phyloP scores from a whole-genome alignment of 139 green algal species.

The Chlamydomonas sphaeroides region DNA sequence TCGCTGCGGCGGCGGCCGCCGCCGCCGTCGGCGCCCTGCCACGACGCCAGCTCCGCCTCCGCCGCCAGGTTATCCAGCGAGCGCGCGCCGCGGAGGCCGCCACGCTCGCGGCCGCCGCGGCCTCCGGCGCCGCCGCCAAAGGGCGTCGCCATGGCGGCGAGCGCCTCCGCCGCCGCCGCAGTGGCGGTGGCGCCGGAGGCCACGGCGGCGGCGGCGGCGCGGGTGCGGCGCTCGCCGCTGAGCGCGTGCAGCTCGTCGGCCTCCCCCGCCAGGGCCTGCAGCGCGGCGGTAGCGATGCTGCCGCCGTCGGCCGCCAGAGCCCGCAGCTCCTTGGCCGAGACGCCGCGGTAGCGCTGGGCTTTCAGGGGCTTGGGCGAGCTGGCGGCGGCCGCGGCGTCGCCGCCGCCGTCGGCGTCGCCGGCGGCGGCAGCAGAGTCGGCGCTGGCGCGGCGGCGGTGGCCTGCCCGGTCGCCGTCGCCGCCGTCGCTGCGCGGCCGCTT shows the following conservation, averaged over 20 bases:
- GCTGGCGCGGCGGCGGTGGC: background rate
- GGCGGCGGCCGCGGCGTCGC: background rate
- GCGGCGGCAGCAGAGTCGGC: background rate
- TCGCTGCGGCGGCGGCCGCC: constrained; percentile 1
- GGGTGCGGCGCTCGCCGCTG: constrained; percentile 12
- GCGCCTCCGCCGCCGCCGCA: constrained; percentile 22
- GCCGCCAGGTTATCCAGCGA: constrained; percentile 11
- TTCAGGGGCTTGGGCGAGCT: background rate
- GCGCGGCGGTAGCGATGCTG: background rate
- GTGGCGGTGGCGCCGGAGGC: background rate
- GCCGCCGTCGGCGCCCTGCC: background rate
- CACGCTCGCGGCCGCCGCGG: background rate
- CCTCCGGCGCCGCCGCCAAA: background rate
- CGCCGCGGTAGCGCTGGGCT: background rate
- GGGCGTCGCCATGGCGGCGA: constrained; percentile 15
- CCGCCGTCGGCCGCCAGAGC: background rate
- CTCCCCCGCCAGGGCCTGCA: background rate
- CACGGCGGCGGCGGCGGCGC: constrained; percentile 3
- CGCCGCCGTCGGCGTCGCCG: background rate
- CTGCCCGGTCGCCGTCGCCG: too few species aligned
- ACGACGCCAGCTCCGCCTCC: constrained; percentile 20
- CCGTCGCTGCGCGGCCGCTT: background rate
- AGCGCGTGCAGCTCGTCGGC: background rate
- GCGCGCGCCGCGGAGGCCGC: background rate
- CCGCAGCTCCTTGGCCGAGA: constrained; percentile 28